Evolutionary conservation across 2,329 filamentous ascomycete species (phyloP).

Genomic region (Pestalotiopsis sp.): DNA sequence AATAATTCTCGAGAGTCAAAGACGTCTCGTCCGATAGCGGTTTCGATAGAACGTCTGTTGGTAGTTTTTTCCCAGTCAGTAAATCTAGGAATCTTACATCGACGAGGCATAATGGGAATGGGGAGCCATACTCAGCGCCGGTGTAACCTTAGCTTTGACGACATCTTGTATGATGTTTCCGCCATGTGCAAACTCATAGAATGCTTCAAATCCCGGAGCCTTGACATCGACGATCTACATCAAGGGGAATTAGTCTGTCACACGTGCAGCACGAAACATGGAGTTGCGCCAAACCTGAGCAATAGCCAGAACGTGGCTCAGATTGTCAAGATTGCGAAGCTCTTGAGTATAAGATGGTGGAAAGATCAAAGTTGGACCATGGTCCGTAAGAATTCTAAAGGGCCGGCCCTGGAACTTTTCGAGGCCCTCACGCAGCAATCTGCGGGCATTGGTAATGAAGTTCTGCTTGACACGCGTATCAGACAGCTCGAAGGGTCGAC

Average conservation of each 20-base stretch:
- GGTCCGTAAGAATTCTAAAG: slow-evolving; percentile 1
- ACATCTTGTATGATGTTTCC: slow-evolving; percentile 2
- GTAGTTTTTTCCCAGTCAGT: not conserved
- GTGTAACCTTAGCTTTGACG: slow-evolving; percentile 5
- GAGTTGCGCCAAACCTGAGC: not conserved
- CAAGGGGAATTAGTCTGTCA: not conserved
- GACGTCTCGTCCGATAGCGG: not conserved
- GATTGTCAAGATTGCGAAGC: slow-evolving; percentile 4
- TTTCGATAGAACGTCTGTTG: not conserved
- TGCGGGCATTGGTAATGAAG: not conserved
- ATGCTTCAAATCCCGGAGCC: slow-evolving; percentile 3
- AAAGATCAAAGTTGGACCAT: not conserved
- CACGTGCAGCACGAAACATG: not conserved
- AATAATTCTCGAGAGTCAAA: not conserved
- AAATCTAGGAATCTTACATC: not conserved
- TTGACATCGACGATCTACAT: slow-evolving; percentile 3
- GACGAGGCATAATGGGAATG: not conserved
- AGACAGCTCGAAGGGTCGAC: slow-evolving; percentile 2
- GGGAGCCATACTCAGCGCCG: not conserved
- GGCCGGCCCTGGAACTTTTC: not conserved
- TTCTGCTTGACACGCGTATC: not conserved
- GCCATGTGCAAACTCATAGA: not conserved
- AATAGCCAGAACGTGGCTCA: slow-evolving; percentile 8
- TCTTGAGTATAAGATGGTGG: not conserved
- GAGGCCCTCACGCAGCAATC: not conserved